A percentile compares a stretch with the other conserved stretches of the same genome.
phyloP scores from a whole-genome alignment of 495 filamentous ascomycete genomes.

The Annulohypoxylon nitens region DNA sequence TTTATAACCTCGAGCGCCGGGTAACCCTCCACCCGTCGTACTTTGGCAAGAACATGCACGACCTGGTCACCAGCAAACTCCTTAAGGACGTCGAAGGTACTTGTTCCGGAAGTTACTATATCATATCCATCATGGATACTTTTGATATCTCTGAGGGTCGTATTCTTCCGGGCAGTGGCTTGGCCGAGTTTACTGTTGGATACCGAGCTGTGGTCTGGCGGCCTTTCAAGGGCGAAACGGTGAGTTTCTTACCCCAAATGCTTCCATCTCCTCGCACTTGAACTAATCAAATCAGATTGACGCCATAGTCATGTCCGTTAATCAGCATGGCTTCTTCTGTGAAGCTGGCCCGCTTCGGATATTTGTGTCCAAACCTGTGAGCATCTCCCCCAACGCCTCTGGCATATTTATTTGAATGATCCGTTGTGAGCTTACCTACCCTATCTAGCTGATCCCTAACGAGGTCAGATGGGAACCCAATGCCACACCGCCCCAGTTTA shows the following conservation, averaged over 20 bases:
- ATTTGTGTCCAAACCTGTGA: slow-evolving; percentile 89
- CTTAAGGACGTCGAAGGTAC: slow-evolving; percentile 93
- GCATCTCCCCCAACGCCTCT: slow-evolving; percentile 47
- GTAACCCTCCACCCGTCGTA: slow-evolving; percentile 97
- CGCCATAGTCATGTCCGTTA: slow-evolving; percentile 89
- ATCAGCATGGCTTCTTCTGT: slow-evolving; percentile 92
- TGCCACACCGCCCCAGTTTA: slow-evolving; percentile 85
- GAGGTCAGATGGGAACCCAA: slow-evolving; percentile 95
- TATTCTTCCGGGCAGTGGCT: slow-evolving; percentile 87
- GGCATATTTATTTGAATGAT: background rate
- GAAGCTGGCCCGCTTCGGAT: slow-evolving; percentile 88
- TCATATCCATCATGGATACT: slow-evolving; percentile 95
- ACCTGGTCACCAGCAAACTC: slow-evolving; percentile 86
- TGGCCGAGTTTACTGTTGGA: slow-evolving; percentile 93
- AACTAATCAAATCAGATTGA: slow-evolving; percentile 74
- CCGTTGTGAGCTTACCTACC: slow-evolving; percentile 36
- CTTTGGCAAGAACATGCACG: slow-evolving; percentile 90
- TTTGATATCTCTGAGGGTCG: slow-evolving; percentile 92
- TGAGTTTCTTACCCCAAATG: slow-evolving; percentile 60
- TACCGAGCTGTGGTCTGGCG: slow-evolving; percentile 98
- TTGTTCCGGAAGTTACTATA: slow-evolving; percentile 91
- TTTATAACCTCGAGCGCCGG: slow-evolving; percentile 91
- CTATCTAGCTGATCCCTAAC: slow-evolving; percentile 82
- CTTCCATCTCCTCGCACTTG: slow-evolving; percentile 4
- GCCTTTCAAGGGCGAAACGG: slow-evolving; percentile 96